These are phyloP conservation scores for Debaryomyces hansenii DNA, from an alignment of 805 yeast genomes.

Conservation along the genomic window DNA sequence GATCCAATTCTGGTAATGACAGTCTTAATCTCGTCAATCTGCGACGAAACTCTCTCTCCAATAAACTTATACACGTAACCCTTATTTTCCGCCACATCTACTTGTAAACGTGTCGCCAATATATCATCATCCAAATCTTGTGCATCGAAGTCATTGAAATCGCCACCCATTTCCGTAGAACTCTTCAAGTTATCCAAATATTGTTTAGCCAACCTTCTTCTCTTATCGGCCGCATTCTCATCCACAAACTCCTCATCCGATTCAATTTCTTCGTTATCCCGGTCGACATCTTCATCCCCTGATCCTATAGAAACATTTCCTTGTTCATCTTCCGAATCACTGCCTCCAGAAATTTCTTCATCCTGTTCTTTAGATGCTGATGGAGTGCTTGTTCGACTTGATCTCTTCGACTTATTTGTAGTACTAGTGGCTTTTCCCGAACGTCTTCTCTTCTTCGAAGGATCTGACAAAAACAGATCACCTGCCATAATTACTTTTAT, in stretches of 20 bases:
- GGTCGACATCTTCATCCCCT: constrained; percentile 37
- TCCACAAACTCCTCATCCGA: constrained; percentile 72
- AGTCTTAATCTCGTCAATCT: constrained; percentile 40
- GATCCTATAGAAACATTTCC: constrained; percentile 34
- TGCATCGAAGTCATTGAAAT: constrained; percentile 62
- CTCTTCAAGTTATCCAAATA: constrained; percentile 76
- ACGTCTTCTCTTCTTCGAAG: constrained; percentile 52
- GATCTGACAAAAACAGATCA: constrained; percentile 65
- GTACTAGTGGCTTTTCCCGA: constrained; percentile 18
- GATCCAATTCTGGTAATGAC: constrained; percentile 59
- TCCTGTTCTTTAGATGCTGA: constrained; percentile 27
- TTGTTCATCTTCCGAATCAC: constrained; percentile 51
- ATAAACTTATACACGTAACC: constrained; percentile 77
- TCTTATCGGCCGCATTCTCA: constrained; percentile 88
- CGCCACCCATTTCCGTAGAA: constrained; percentile 44
- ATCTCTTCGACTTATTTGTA: constrained; percentile 17
- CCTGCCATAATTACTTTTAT: constrained; percentile 41
- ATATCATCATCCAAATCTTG: constrained; percentile 87
- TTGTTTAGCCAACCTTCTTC: constrained; percentile 92
- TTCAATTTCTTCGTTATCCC: constrained; percentile 41
- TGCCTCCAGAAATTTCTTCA: constrained; percentile 54
- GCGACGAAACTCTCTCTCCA: constrained; percentile 49
- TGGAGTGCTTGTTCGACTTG: constrained; percentile 11
- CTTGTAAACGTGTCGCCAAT: constrained; percentile 72
- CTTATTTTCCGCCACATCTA: constrained; percentile 86